Evolutionary conservation across 192 early-diverging fungal genomes (phyloP).

Genomic region (Entomortierella chlamydospora): DNA sequence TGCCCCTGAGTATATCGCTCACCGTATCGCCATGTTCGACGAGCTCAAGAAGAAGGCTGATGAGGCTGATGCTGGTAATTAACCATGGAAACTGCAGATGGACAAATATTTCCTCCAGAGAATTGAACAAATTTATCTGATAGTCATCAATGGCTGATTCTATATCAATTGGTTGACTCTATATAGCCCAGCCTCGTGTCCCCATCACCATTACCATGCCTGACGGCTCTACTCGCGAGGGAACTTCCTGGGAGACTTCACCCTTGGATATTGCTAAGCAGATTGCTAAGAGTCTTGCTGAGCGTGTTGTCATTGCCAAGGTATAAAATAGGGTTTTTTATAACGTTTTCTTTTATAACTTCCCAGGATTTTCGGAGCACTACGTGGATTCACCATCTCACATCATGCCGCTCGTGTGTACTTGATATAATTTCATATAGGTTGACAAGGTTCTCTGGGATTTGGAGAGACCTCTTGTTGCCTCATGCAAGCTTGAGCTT

Average conservation of each 20-base stretch:
- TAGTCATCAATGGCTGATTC: too few species aligned
- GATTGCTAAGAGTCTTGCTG: conserved; percentile 91
- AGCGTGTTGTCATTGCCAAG: conserved; percentile 95
- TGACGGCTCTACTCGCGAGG: conserved; percentile 85
- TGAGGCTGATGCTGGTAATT: conserved; percentile 69
- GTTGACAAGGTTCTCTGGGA: conserved; percentile 91
- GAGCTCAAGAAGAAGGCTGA: conserved; percentile 73
- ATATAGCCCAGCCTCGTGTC: conserved; percentile 75
- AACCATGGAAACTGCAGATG: background rate
- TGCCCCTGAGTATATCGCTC: conserved; percentile 79
- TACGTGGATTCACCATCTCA: too few species aligned
- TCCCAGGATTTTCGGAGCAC: too few species aligned
- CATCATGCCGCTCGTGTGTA: background rate
- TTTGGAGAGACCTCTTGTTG: conserved; percentile 87
- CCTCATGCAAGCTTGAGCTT: conserved; percentile 83
- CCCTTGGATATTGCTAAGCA: conserved; percentile 90
- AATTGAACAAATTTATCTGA: background rate
- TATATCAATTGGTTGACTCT: too few species aligned
- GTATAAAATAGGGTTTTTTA: conserved; percentile 42
- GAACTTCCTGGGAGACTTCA: conserved; percentile 93
- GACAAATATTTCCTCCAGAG: too few species aligned
- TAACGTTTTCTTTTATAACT: too few species aligned
- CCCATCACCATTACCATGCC: conserved; percentile 88
- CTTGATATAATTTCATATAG: conserved; percentile 8
- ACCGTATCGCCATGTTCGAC: conserved; percentile 87